Conservation (phyloP, 208 protist species). For the Leishmania arabica region DNA sequence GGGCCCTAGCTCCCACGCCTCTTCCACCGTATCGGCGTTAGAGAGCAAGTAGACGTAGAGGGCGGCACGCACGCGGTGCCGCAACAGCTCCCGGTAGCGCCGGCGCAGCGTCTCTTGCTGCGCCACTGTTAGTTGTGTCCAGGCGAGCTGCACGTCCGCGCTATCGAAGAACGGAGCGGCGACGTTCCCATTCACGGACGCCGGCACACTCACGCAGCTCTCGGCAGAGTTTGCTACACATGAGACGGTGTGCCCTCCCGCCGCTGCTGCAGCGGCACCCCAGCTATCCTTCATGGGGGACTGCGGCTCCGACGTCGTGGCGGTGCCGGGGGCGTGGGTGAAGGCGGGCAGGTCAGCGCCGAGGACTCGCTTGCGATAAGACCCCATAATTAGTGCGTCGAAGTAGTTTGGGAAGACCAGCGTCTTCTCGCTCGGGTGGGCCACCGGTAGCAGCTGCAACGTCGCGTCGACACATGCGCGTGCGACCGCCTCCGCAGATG, state of each 20-base stretch:
- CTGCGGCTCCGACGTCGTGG: neutral
- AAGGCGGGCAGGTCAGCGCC: neutral
- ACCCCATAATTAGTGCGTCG: conserved; percentile 37
- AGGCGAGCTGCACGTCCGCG: conserved; percentile 22
- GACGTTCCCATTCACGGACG: too few relatives aligned
- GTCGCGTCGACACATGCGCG: conserved; percentile 28
- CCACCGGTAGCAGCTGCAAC: conserved; percentile 32
- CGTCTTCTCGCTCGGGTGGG: conserved; percentile 25
- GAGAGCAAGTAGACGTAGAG: conserved; percentile 23
- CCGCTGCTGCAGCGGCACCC: neutral
- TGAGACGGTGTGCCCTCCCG: neutral
- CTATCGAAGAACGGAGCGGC: neutral
- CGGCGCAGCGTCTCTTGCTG: conserved; percentile 27
- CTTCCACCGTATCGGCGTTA: conserved; percentile 8
- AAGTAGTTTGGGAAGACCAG: conserved; percentile 55
- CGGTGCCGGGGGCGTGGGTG: neutral
- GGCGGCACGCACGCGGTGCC: conserved; percentile 25
- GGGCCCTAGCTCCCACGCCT: conserved; percentile 20
- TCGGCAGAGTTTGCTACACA: neutral
- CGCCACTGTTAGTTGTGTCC: conserved; percentile 2
- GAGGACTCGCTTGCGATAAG: conserved; percentile 19
- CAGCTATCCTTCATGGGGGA: neutral
- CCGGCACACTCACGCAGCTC: neutral
- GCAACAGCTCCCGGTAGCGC: conserved; percentile 25
- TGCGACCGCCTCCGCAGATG: neutral